Evolutionary conservation across 805 yeast genomes (phyloP).

Genomic region (Yarrowia sp.): DNA sequence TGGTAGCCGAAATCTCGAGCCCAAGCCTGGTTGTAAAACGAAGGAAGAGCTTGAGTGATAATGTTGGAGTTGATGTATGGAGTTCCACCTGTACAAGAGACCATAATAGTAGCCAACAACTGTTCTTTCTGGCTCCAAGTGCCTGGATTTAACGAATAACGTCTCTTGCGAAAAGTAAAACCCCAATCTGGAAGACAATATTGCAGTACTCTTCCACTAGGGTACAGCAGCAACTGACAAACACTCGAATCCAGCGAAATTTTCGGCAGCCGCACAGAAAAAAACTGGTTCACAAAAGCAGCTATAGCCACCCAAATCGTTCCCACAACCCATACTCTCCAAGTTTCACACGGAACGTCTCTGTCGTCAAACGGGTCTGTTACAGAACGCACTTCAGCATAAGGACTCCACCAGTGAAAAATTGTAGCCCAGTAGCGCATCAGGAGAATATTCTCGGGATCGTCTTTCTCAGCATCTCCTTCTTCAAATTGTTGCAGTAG

Average conservation of each 20-base stretch:
- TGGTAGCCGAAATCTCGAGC: slow-evolving; percentile 50
- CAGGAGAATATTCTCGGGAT: slow-evolving; percentile 42
- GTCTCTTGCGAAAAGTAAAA: slow-evolving; percentile 42
- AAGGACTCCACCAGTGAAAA: slow-evolving; percentile 46
- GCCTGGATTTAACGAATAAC: slow-evolving; percentile 55
- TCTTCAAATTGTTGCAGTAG: background rate
- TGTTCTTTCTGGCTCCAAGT: slow-evolving; percentile 67
- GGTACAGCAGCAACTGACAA: slow-evolving; percentile 48
- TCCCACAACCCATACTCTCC: slow-evolving; percentile 45
- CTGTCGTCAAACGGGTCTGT: slow-evolving; percentile 53
- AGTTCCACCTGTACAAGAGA: slow-evolving; percentile 33
- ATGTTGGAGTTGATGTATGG: slow-evolving; percentile 33
- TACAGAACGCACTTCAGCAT: slow-evolving; percentile 58
- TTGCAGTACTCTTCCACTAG: slow-evolving; percentile 51
- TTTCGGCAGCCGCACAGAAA: slow-evolving; percentile 53
- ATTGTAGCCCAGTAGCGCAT: slow-evolving; percentile 44
- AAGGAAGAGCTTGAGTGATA: slow-evolving; percentile 37
- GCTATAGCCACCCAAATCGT: slow-evolving; percentile 50
- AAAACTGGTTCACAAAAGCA: slow-evolving; percentile 55
- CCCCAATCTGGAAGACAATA: slow-evolving; percentile 47
- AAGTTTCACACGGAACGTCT: slow-evolving; percentile 46
- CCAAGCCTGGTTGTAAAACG: slow-evolving; percentile 35
- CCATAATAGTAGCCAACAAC: slow-evolving; percentile 53
- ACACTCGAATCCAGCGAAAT: slow-evolving; percentile 47
- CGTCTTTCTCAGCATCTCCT: background rate